Evolutionary conservation across 768 basidiomycete genomes (phyloP), one percentile per base, ranked within the genome.

Genomic region (Russula sp.): DNA sequence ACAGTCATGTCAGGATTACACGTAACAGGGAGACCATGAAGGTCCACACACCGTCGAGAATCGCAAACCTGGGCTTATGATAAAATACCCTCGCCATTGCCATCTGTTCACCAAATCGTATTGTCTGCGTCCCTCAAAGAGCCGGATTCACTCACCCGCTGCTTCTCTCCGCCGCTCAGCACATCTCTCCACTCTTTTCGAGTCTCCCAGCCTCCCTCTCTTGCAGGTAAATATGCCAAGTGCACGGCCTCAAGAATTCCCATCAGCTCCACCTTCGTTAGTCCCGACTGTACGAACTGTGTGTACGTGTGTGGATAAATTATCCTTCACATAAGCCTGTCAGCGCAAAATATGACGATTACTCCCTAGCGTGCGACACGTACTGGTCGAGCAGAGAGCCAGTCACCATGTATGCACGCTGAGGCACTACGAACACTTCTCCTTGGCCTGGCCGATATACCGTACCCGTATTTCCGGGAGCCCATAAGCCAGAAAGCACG

Each of bases 151-250:
- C 83, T 44, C 64, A 90, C 88, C 71, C 95, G 76, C 75, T 98
- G 96, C 76, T 97, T 98, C 82, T 98, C 96, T 0, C 96, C 96
- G 0, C 96, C 96, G 69, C 92, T 94, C 71, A 96, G 77, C 51
- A 98, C 92, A 76, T 97, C 93, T 67, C 93, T 83, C 95, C 95
- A 98, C 74, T 98, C 95, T 76, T 97, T 98, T 71, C 88, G 77
- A 30, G 92, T 89, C 64, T 79, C 80, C 86, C 92, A 91, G 0
- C 95, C 94, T 0, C 96, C 95, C 73, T 97, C 96, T 30, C 96
- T 77, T 51, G 82, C 82, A 2, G 92, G 90, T 26, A 98, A 73
- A 73, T 98, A 98, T 20, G 81, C 88, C 66, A 98, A 74, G 75
- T 91, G 91, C 13, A 89, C 94, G 66, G 84, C 84, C 70, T 88